phyloP scores from a whole-genome alignment of 2,329 filamentous ascomycete species.

The Sclerotinia subarctica region DNA sequence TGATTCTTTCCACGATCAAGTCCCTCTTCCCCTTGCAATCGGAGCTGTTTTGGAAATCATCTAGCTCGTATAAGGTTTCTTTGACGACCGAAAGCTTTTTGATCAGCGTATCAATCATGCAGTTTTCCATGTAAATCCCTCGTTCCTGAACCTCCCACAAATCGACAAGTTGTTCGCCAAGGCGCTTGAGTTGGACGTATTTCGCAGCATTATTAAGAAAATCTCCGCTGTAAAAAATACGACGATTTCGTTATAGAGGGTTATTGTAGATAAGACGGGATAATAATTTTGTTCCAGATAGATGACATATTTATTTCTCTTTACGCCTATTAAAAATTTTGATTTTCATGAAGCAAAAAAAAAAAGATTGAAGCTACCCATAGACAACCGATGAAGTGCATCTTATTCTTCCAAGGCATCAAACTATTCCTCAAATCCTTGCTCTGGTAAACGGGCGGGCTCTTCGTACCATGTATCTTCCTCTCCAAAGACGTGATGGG shows the following conservation, averaged over 20 bases:
- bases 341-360: background rate
- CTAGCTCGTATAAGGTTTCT: background rate
- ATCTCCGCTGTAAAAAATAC: background rate
- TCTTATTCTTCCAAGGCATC: background rate
- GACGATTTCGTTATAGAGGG: background rate
- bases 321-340: background rate
- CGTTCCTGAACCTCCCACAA: background rate
- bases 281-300: background rate
- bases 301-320: background rate
- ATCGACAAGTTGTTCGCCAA: background rate
- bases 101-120: background rate
- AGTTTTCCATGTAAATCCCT: background rate
- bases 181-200: background rate
- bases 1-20: background rate
- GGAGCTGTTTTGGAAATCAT: background rate
- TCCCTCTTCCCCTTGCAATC: background rate
- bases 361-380: background rate
- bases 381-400: background rate
- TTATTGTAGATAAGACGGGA: background rate
- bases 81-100: background rate
- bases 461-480: background rate
- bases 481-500: background rate
- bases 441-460: background rate
- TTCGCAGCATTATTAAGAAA: background rate
- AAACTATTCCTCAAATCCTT: background rate